These are phyloP conservation scores for Secale cereale DNA, from an alignment of 176 grass and related monocot genomes.

Conservation along the genomic window DNA sequence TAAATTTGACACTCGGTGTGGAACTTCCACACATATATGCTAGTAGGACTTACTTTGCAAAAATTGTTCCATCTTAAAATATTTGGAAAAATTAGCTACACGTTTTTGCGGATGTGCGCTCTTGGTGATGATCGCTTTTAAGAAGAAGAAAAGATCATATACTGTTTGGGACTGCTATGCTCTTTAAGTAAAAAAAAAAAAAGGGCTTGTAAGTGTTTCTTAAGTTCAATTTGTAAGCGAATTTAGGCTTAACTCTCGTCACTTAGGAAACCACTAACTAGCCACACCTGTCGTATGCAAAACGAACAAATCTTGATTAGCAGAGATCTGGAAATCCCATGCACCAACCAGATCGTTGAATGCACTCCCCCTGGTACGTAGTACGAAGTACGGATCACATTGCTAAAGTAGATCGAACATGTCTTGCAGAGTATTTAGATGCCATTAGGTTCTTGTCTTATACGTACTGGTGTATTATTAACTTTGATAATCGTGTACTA, in stretches of 20 bases:
- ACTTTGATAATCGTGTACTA: too few species aligned
- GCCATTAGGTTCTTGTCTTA: background rate
- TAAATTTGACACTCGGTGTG: background rate
- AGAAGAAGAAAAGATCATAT: too few species aligned
- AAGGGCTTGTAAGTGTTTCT: too few species aligned
- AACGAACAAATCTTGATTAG: background rate
- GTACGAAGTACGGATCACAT: background rate
- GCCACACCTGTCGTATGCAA: background rate
- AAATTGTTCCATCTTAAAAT: background rate
- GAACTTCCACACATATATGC: background rate
- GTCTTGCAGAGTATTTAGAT: background rate
- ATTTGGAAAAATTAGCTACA: background rate
- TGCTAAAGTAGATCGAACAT: background rate
- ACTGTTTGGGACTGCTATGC: too few species aligned
- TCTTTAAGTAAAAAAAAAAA: too few species aligned
- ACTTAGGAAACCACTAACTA: background rate
- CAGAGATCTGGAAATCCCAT: conserved; percentile 18
- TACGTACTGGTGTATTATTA: background rate
- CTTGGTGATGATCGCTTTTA: too few species aligned
- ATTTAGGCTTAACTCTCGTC: background rate
- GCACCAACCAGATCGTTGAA: conserved; percentile 10
- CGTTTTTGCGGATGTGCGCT: background rate
- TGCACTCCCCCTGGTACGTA: background rate
- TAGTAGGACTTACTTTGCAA: background rate
- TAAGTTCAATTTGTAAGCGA: background rate